Conservation (phyloP, 1,139 yeast genomes). For the Geotrichum restrictum region DNA sequence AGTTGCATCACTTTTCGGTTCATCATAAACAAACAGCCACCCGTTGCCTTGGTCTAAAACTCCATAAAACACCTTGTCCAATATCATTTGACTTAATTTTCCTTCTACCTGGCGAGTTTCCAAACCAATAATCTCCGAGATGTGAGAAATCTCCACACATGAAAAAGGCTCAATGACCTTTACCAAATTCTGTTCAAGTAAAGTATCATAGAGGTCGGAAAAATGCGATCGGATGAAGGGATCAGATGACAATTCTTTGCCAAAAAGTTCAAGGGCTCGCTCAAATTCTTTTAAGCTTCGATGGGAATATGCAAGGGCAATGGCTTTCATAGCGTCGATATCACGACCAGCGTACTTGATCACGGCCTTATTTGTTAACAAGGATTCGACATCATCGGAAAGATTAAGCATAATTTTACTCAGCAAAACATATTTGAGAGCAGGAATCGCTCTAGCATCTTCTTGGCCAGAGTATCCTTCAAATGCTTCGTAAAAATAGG, state of each 20-base stretch:
- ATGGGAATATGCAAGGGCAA: constrained; percentile 83
- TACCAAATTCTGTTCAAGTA: constrained; percentile 87
- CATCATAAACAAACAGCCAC: constrained; percentile 87
- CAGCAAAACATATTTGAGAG: constrained; percentile 85
- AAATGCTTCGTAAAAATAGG: constrained; percentile 91
- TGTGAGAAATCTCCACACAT: constrained; percentile 85
- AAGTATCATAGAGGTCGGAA: constrained; percentile 85
- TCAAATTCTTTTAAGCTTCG: constrained; percentile 91
- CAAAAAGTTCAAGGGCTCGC: constrained; percentile 64
- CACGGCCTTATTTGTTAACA: constrained; percentile 75
- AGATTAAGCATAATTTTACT: constrained; percentile 90
- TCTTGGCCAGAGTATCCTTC: constrained; percentile 68
- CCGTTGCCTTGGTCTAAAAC: constrained; percentile 98
- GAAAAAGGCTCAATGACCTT: constrained; percentile 95
- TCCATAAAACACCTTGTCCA: constrained; percentile 90
- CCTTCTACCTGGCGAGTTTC: constrained; percentile 90
- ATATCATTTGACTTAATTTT: constrained; percentile 90
- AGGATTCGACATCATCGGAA: constrained; percentile 77
- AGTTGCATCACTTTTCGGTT: constrained; percentile 82
- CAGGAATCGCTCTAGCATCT: constrained; percentile 66
- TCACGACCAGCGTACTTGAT: constrained; percentile 70
- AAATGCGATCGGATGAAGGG: constrained; percentile 88
- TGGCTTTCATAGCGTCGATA: constrained; percentile 89
- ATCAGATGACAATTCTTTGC: constrained; percentile 76
- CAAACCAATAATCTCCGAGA: constrained; percentile 82